phyloP scores from a whole-genome alignment of 2,329 filamentous ascomycete genomes.

The Remersonia thermophila region DNA sequence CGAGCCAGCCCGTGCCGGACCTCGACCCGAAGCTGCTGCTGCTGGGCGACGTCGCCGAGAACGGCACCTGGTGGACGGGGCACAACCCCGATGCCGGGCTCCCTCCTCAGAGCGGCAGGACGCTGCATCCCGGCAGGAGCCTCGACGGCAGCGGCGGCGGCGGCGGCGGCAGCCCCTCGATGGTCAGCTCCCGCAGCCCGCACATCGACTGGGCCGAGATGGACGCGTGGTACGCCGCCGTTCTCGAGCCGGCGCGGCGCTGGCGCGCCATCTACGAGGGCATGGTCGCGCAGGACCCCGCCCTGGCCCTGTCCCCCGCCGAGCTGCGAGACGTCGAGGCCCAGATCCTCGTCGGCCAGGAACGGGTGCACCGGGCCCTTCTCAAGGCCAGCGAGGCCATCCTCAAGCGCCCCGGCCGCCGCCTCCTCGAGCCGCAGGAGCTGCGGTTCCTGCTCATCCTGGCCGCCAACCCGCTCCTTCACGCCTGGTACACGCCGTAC shows the following conservation, averaged over 20 bases:
- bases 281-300: conserved; percentile 28
- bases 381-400: conserved; percentile 69
- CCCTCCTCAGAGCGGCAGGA: too few species aligned
- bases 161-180: conserved; percentile 18
- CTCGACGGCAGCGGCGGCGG: too few species aligned
- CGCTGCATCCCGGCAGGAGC: conserved; percentile 18
- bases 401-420: conserved; percentile 65
- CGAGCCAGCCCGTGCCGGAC: conserved; percentile 39
- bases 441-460: conserved; percentile 68
- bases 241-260: conserved; percentile 53
- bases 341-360: conserved; percentile 44
- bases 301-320: conserved; percentile 21
- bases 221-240: conserved; percentile 59
- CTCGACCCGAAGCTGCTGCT: conserved; percentile 65
- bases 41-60: conserved; percentile 65
- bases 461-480: conserved; percentile 65
- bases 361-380: conserved; percentile 55
- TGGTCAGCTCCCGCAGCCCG: conserved; percentile 48
- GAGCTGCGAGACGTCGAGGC: conserved; percentile 34
- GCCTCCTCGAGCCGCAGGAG: conserved; percentile 55
- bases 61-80: conserved; percentile 72
- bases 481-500: conserved; percentile 31
- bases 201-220: conserved; percentile 65
- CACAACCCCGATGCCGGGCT: conserved; percentile 22
- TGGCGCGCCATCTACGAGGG: conserved; percentile 53